phyloP scores from a whole-genome alignment of 2,329 filamentous ascomycete species.

The Claviceps pusilla region DNA sequence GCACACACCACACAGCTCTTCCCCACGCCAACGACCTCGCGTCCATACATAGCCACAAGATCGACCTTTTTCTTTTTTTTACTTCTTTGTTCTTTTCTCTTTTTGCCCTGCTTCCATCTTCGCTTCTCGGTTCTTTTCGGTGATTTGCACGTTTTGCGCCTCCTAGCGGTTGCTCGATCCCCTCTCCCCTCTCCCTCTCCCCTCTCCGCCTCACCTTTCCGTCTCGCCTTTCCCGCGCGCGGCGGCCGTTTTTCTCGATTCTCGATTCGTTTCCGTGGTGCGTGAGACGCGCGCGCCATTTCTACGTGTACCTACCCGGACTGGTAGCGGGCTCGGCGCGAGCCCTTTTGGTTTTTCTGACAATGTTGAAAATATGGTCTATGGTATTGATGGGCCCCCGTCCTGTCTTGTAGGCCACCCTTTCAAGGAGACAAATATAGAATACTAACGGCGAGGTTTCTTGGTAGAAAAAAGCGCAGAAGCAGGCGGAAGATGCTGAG shows the following conservation, averaged over 20 bases:
- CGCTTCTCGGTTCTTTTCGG: too few species aligned
- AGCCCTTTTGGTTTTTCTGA: conserved; percentile 19
- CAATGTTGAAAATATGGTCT: conserved; percentile 98
- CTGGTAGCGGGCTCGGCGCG: not conserved
- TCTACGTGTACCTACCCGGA: too few species aligned
- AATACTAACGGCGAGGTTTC: not conserved
- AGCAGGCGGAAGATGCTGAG: conserved; percentile 77
- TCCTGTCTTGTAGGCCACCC: too few species aligned
- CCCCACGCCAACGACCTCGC: not conserved
- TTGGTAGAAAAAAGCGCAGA: conserved; percentile 81
- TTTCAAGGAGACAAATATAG: too few species aligned
- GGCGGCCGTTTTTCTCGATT: too few species aligned
- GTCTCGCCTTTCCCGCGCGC: too few species aligned
- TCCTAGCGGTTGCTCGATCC: too few species aligned
- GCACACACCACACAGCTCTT: not conserved
- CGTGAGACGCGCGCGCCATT: not conserved
- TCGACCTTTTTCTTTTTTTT: not conserved
- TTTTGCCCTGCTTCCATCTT: too few species aligned
- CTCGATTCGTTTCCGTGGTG: not conserved
- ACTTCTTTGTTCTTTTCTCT: not conserved
- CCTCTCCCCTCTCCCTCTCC: too few species aligned
- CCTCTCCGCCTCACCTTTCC: too few species aligned
- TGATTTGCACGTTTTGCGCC: not conserved
- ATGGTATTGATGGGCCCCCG: conserved; percentile 50
- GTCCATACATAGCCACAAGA: not conserved